A percentile compares a stretch with the other conserved stretches of the same genome.
Conservation (phyloP, 306 rosid genomes). For the Ormosia semicastrata region DNA sequence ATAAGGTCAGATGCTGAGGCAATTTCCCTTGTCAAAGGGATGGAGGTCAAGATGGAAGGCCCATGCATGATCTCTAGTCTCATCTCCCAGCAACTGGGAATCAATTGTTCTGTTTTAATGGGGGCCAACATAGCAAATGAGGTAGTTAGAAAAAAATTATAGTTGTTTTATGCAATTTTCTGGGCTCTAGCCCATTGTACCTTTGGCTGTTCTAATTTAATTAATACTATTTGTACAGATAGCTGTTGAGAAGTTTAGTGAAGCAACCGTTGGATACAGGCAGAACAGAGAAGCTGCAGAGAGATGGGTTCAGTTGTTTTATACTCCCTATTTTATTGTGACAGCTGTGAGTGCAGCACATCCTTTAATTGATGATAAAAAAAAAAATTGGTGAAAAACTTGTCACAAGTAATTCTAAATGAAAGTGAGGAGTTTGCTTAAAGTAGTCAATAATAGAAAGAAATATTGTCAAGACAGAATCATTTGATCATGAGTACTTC, state of each 20-base stretch:
- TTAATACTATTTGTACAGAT: slow-evolving; percentile 26
- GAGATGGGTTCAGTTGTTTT: slow-evolving; percentile 90
- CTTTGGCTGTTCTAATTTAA: slow-evolving; percentile 4
- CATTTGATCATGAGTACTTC: background rate
- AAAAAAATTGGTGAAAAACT: background rate
- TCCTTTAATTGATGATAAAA: background rate
- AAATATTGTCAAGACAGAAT: background rate
- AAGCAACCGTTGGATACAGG: slow-evolving; percentile 91
- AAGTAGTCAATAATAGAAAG: background rate
- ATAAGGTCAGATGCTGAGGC: slow-evolving; percentile 76
- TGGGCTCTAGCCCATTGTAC: background rate
- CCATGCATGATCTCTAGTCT: slow-evolving; percentile 95
- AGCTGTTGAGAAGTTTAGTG: slow-evolving; percentile 90
- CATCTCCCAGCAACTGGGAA: slow-evolving; percentile 68
- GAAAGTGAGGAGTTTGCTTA: background rate
- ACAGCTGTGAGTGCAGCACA: slow-evolving; percentile 62
- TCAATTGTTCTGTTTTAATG: slow-evolving; percentile 91
- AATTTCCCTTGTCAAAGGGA: slow-evolving; percentile 94
- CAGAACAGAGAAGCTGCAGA: slow-evolving; percentile 66
- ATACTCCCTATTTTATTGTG: slow-evolving; percentile 73
- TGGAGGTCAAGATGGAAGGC: slow-evolving; percentile 98
- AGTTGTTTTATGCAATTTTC: background rate
- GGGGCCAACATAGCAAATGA: slow-evolving; percentile 98
- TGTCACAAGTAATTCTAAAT: background rate
- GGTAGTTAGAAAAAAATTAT: slow-evolving; percentile 40